Conservation (phyloP, 2,329 filamentous ascomycete genomes). For the Calonectria pauciramosa region DNA sequence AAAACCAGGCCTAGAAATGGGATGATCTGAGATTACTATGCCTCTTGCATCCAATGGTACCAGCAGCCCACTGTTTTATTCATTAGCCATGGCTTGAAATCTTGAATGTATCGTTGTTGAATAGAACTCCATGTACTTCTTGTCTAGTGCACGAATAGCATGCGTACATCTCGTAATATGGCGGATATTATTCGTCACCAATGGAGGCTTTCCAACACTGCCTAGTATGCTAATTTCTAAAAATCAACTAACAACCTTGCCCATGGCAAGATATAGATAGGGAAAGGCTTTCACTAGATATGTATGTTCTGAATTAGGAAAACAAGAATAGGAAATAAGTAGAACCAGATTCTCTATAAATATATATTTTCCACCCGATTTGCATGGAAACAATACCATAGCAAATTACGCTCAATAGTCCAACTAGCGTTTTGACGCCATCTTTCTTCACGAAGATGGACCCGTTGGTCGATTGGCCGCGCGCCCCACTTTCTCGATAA, state of each 20-base stretch:
- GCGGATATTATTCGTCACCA: not conserved
- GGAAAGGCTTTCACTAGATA: not conserved
- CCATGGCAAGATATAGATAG: not conserved
- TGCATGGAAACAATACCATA: not conserved
- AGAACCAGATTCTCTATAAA: not conserved
- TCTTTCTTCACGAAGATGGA: not conserved
- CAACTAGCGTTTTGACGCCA: too few relatives aligned
- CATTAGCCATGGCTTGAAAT: not conserved
- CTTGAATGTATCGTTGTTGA: not conserved
- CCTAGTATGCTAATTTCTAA: not conserved
- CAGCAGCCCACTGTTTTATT: not conserved
- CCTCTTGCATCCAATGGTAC: not conserved
- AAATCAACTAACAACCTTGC: not conserved
- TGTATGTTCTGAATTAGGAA: not conserved
- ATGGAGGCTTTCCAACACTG: not conserved
- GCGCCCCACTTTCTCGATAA: slow-evolving; percentile 33
- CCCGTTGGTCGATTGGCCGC: not conserved
- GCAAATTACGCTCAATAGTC: not conserved
- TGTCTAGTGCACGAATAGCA: not conserved
- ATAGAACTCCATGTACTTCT: not conserved
- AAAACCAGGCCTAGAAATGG: not conserved
- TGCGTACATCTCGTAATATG: not conserved
- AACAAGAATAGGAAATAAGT: not conserved
- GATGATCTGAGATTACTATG: not conserved
- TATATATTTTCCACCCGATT: not conserved